Evolutionary conservation across 2,329 filamentous ascomycete genomes (phyloP), one percentile per base, ranked within the genome.

Genomic region (Talaromyces islandicus): DNA sequence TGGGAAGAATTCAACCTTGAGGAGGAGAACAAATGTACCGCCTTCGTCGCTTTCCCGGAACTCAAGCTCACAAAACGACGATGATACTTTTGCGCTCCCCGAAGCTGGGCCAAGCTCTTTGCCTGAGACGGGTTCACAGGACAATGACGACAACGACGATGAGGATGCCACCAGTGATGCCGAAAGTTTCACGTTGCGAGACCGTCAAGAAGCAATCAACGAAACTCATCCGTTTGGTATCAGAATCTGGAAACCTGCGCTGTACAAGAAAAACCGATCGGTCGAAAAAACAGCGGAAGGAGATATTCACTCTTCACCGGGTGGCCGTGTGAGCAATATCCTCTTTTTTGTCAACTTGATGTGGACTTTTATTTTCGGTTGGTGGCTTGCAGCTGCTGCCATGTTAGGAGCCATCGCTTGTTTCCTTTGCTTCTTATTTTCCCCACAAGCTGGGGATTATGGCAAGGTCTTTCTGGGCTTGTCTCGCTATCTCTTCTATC

Each of bases 211-310:
- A 73, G 94, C 94, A 65, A 99, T 99, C 81, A 99, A 99, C 77
- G 89, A 96, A 74, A 99, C 94, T 0, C 94, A 99, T 80, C 94
- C 94, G 0, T 99, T 99, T 69, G 94, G 94, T 81, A 97, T 99
- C 72, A 88, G 95, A 73, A 91, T 99, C 64, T 99, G 94, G 94
- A 99, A 99, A 75, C 94, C 94, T 50, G 95, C 94, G 1, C 76
- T 99, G 64, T 99, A 99, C 83, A 99, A 99, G 78, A 99, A 99
- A 76, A 88, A 89, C 68, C 88, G 94, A 60, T 99, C 94, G 0
- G 95, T 99, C 41, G 92, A 97, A 73, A 94, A 95, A 75, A 96
- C 88, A 53, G 94, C 94, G 6, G 93, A 97, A 77, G 92, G 90
- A 14, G 94, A 99, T 73, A 97, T 99, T 61, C 94, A 99, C 78